Percentiles rank a stretch among this genome's conserved stretches.
Conservation (phyloP, 1,139 yeast species). For the Candida frijolesensis region DNA sequence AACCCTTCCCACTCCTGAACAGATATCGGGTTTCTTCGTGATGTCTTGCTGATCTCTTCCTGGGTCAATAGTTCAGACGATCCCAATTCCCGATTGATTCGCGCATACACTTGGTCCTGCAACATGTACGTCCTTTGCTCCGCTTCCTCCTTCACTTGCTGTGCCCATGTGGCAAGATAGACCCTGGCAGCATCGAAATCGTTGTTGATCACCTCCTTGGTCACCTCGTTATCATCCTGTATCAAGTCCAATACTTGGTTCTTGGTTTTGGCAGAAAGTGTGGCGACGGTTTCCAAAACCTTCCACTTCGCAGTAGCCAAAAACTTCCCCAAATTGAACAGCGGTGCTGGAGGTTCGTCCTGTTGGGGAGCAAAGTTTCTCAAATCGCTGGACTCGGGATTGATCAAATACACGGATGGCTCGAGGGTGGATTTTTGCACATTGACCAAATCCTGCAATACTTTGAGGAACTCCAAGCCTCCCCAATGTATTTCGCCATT, state of each 20-base stretch:
- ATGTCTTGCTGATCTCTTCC: conserved; percentile 59
- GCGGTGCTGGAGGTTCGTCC: conserved; percentile 22
- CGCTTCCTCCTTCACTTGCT: conserved; percentile 91
- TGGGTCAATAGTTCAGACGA: conserved; percentile 57
- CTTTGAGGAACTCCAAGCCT: conserved; percentile 71
- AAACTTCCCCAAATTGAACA: conserved; percentile 48
- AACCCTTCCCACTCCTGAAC: conserved; percentile 82
- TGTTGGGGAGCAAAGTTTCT: conserved; percentile 70
- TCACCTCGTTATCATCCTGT: conserved; percentile 47
- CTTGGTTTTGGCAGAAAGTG: conserved; percentile 71
- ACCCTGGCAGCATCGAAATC: conserved; percentile 93
- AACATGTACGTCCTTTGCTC: conserved; percentile 66
- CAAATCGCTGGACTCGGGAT: conserved; percentile 79
- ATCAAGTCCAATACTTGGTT: conserved; percentile 59
- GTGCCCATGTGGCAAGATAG: conserved; percentile 96
- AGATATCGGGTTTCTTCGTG: conserved; percentile 67
- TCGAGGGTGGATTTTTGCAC: conserved; percentile 73
- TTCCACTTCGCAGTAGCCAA: conserved; percentile 82
- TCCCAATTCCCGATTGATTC: conserved; percentile 72
- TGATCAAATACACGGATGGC: conserved; percentile 69
- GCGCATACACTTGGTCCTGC: conserved; percentile 59
- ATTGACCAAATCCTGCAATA: conserved; percentile 55
- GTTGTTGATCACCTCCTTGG: conserved; percentile 66
- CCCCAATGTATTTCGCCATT: conserved; percentile 83
- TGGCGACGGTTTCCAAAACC: conserved; percentile 80